Evolutionary conservation across 306 rosid species (phyloP).

Genomic region (Corylus avellana): DNA sequence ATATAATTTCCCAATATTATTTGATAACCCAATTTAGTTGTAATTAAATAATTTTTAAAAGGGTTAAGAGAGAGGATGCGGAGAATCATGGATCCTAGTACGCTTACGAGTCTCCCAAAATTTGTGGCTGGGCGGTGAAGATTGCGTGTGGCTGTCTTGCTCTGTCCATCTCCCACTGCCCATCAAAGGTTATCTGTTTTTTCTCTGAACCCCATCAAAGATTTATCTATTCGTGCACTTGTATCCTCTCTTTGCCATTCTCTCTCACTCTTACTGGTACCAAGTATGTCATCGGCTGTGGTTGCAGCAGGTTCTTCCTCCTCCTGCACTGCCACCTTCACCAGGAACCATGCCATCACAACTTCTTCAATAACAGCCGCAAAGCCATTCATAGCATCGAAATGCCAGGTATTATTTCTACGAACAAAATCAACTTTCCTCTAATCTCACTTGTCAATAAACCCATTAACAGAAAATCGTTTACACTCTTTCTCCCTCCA

Average conservation of each 20-base stretch:
- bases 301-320: conserved; percentile 65
- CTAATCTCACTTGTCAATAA: background rate
- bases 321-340: conserved; percentile 55
- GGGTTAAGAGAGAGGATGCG: background rate
- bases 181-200: conserved; percentile 35
- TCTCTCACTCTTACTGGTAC: conserved; percentile 14
- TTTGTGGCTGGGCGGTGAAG: background rate
- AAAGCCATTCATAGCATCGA: conserved; percentile 34
- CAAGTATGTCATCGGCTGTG: conserved; percentile 57
- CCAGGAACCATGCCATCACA: conserved; percentile 39
- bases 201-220: conserved; percentile 15
- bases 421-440: background rate
- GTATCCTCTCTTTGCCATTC: conserved; percentile 3
- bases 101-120: background rate
- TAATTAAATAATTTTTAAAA: too few species aligned
- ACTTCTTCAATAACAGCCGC: conserved; percentile 37
- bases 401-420: conserved; percentile 46
- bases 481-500: conserved; percentile 10
- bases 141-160: conserved; percentile 38
- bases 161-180: conserved; percentile 34
- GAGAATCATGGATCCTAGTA: background rate
- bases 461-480: background rate
- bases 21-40: too few species aligned
- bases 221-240: conserved; percentile 37
- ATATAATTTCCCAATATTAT: too few species aligned